Evolutionary conservation across 305 asterid genomes (phyloP), one percentile per base, ranked within the genome.

Genomic region (Fraxinus albicans): DNA sequence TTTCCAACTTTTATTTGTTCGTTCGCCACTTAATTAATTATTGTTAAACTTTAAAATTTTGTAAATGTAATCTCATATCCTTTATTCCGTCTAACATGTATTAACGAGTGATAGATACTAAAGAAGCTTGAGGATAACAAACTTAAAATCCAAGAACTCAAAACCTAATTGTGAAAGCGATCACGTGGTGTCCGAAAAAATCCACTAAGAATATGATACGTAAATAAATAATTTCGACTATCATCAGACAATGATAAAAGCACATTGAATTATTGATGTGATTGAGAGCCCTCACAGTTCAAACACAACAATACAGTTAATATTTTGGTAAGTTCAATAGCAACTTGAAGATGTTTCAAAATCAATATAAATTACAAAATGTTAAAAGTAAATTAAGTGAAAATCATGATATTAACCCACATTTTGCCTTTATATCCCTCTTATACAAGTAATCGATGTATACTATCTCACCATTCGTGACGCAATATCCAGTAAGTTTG

Each of bases 401-500:
- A n/a, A n/a, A 53, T n/a, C 25, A 53, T 8, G 27, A 55, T 55
- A 55, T 55, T 6, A 19, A 55, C 67, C 27, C 10, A 19, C 67
- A 1, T 55, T 55, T n/a, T 55, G 67, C 67, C 25, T 55, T n/a
- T 55, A n/a, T 55, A 55, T 55, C 67, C 67, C 67, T 55, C 23
- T 3, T 17, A 53, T 53, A 53, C 8, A 53, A 4, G 63, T 53
- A 53, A n/a, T n/a, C 63, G 21, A 50, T 15, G 60, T 50, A 50
- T 4, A 15, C 98, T 86, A 97, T 87, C 79, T 90, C 98, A 33
- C 95, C 98, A 83, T 96, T 97, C 53, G 89, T 87, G 23, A 93
- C 93, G 76, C 98, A 93, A 81, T 91, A 92, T 23, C 99, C 98
- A 8, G 93, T 86, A 25, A 94, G 97, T 79, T 88, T 91, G 50